Evolutionary conservation across 495 filamentous ascomycete genomes (phyloP), one percentile per base, ranked within the genome.

Genomic region (Elaphomyces granulatus): DNA sequence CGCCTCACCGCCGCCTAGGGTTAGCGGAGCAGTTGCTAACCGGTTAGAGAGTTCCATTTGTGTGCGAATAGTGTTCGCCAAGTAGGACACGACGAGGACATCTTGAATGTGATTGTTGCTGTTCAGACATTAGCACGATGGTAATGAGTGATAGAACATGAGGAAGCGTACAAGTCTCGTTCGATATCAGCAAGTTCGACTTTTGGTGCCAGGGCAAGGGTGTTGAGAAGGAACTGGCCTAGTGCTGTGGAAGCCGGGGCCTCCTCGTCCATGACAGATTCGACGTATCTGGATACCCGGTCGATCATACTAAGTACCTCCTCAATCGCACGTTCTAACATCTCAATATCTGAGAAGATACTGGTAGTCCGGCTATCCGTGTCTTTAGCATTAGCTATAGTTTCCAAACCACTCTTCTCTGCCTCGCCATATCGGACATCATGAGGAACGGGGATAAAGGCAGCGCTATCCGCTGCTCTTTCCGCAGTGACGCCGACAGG

Each of bases 31-130:
- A 10, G 86, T 94, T 38, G 90, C 87, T 44, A 96, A 66, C 20
- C 87, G 76, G 67, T 94, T 92, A 36, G 87, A 90, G 32, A 98
- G 75, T 58, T 96, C 90, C 61, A 98, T 98, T 70, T 98, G 90
- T 50, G 88, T 95, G 59, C 90, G 85, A 63, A 98, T 93, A 36
- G 88, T 95, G 69, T 96, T 98, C 49, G 90, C 86, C 34, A 98
- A 72, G 69, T 98, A 98, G 35, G 83, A 86, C 46, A 96, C 86
- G 51, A 95, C 81, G 35, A 98, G 77, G 42, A 98, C 87, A 55
- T 98, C 90, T 67, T 98, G 90, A 60, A 98, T 83, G 65, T 98
- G 90, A 66, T 92, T 92, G 72, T 98, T 96, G 75, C 76, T 79
- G 56, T 33, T 15, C 45, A 56, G 43, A 37, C 41, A 55, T 80